Base-by-base conservation (phyloP, 2,329 filamentous ascomycete genomes). In the Lasiodiplodia gonubiensis region DNA sequence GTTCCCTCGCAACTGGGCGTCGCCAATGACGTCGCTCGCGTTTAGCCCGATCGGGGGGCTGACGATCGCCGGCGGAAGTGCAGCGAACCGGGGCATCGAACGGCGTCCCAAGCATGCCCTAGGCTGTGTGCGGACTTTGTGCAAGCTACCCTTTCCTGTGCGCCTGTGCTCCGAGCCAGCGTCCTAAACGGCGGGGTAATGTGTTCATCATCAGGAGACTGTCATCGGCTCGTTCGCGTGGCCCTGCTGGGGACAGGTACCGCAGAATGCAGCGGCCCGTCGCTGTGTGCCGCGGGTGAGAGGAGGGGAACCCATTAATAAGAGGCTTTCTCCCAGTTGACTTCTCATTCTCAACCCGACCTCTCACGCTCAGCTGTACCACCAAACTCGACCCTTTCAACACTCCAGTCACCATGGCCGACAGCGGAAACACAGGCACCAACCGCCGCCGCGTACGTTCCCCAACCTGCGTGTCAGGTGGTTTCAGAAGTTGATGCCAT, bases 191-290 rank as follows among this genome's bases (percentile, higher is more conserved):
- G 65, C 65, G 65, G 65, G 65, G 65, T 67, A 61, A 53, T 51
- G 65, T 67, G 65, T 60, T 61, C 55, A 60, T 67, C 65, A 67
- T 59, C 54, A 67, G 55, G 59, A 63, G 59, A 63, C 59, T 51
- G 59, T 12, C 59, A 63, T 63, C 42, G 59, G 27, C 39, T 35
- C 11, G 30, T 16, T 18, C 16, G 18, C 30, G 21, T 51, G 48
- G 21, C n/a, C n/a, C 23, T 51, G 21, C 39, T 16, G 57, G 49
- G 57, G 23, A 42, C 14, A 61, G 33, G 57, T 25, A 18, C 10
- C n/a, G 5, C 33, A 14, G 27, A 23, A 46, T 21, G 42, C 42
- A 21, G n/a, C 42, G 53, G n/a, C n/a, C 16, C 30, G 35, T 59
- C 35, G 54, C 54, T 14, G 37, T 35, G 35, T 54, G 52, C 52